Evolutionary conservation across 768 basidiomycete genomes (phyloP).

Genomic region (Dioszegia hungarica): DNA sequence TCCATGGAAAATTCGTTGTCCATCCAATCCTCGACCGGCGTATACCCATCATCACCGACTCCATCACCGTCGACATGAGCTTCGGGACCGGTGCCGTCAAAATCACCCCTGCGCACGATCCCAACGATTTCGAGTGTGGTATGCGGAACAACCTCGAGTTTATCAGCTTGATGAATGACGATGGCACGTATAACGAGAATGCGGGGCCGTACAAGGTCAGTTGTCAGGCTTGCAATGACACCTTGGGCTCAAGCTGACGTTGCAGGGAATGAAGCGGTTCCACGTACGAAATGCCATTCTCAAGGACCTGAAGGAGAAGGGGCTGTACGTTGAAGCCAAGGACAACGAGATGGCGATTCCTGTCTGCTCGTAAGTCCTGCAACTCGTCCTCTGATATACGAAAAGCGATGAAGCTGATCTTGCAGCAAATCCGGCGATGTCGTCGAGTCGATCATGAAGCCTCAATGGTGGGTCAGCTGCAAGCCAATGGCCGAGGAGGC

Average conservation of each 20-base stretch:
- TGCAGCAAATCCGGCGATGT: constrained; percentile 89
- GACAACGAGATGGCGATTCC: constrained; percentile 98
- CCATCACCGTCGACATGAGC: constrained; percentile 78
- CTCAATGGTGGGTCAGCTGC: constrained; percentile 99
- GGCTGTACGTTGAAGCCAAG: constrained; percentile 81
- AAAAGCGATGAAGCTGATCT: not conserved
- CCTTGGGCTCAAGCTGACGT: not conserved
- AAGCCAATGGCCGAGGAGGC: constrained; percentile 85
- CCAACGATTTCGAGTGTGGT: constrained; percentile 94
- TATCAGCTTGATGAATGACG: constrained; percentile 91
- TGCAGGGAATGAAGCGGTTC: constrained; percentile 94
- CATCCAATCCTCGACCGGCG: constrained; percentile 86
- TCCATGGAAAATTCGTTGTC: constrained; percentile 83
- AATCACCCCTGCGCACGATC: constrained; percentile 97
- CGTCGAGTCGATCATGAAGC: constrained; percentile 90
- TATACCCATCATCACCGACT: constrained; percentile 81
- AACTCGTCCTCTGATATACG: not conserved
- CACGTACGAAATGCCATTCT: constrained; percentile 81
- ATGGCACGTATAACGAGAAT: constrained; percentile 89
- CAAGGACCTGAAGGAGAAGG: constrained; percentile 73
- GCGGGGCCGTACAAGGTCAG: constrained; percentile 71
- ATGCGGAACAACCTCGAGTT: constrained; percentile 79
- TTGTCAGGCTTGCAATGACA: not conserved
- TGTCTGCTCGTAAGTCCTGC: constrained; percentile 67
- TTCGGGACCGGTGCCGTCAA: constrained; percentile 99